phyloP scores from a whole-genome alignment of 208 protist genomes.

The Wallacemonas sp. region DNA sequence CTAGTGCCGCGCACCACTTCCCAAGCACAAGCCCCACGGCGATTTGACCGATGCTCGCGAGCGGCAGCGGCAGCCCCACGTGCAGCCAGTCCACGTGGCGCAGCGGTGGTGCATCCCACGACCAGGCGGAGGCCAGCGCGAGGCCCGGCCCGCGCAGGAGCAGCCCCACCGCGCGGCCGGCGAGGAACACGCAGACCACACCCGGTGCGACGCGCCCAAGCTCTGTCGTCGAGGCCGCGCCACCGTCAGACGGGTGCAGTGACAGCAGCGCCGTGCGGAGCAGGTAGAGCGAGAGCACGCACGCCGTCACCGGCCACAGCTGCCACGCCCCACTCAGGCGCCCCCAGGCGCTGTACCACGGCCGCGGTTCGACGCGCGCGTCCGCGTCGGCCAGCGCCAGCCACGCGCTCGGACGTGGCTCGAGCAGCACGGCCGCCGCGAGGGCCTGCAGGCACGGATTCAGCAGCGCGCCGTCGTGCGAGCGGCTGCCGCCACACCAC shows the following conservation, averaged over 20 bases:
- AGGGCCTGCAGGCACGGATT: constrained; percentile 38
- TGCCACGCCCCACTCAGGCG: neutral
- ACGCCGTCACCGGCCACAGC: constrained; percentile 23
- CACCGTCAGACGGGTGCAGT: neutral
- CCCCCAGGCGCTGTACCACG: neutral
- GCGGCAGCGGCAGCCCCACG: neutral
- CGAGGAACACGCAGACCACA: constrained; percentile 6
- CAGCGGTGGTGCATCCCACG: neutral
- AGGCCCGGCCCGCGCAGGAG: neutral
- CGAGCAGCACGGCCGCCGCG: constrained; percentile 21
- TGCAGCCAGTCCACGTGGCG: neutral
- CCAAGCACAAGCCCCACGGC: neutral
- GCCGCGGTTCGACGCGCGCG: neutral
- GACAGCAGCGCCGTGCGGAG: neutral
- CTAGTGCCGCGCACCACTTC: neutral
- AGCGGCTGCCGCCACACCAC: constrained; percentile 32
- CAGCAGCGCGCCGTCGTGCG: constrained; percentile 41
- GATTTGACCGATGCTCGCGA: neutral
- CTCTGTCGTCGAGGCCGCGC: neutral
- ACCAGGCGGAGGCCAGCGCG: neutral
- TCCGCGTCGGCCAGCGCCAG: neutral
- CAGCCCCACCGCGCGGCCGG: constrained; percentile 19
- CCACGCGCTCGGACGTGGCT: neutral
- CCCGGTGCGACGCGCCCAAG: neutral
- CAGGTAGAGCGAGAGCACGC: neutral